Evolutionary conservation across 352 stramenopile genomes (phyloP).

Genomic region (Pythium brachiatum): DNA sequence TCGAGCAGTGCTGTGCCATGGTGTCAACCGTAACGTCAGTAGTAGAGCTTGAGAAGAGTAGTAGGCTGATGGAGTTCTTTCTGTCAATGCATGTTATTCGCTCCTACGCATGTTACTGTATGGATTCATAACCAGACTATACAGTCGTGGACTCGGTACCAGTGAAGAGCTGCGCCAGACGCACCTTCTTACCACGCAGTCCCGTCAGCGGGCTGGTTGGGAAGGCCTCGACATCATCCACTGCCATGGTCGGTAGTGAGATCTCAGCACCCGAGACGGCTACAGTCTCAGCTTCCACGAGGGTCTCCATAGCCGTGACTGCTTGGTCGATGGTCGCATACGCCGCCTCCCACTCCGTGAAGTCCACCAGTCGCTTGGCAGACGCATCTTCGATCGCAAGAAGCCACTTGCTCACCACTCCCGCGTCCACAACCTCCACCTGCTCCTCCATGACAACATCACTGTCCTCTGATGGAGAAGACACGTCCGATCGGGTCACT

Average conservation of each 20-base stretch:
- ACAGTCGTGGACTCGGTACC: slow-evolving; percentile 18
- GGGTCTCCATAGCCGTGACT: not conserved
- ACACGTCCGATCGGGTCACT: not conserved
- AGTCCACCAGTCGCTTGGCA: slow-evolving; percentile 33
- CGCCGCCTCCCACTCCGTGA: slow-evolving; percentile 26
- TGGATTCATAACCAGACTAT: not conserved
- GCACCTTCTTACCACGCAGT: slow-evolving; percentile 18
- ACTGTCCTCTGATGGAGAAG: not conserved
- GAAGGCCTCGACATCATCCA: slow-evolving; percentile 22
- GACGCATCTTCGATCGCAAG: slow-evolving; percentile 25
- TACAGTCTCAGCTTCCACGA: not conserved
- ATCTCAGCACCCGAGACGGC: not conserved
- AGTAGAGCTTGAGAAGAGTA: no score
- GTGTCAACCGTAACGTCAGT: no score
- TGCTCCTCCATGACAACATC: slow-evolving; percentile 3
- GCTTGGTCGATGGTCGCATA: not conserved
- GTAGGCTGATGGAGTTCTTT: not conserved
- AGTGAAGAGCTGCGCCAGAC: slow-evolving; percentile 23
- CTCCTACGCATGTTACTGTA: not conserved
- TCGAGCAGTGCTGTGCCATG: no score
- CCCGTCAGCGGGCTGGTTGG: not conserved
- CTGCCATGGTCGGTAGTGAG: slow-evolving; percentile 13
- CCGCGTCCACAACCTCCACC: not conserved
- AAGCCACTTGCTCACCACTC: slow-evolving; percentile 36
- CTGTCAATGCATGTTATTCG: not conserved